A percentile compares a stretch with the other conserved stretches of the same genome.
These are phyloP conservation scores for Penicillium sp. DNA, from an alignment of 2,329 filamentous ascomycete species.

Conservation along the genomic window DNA sequence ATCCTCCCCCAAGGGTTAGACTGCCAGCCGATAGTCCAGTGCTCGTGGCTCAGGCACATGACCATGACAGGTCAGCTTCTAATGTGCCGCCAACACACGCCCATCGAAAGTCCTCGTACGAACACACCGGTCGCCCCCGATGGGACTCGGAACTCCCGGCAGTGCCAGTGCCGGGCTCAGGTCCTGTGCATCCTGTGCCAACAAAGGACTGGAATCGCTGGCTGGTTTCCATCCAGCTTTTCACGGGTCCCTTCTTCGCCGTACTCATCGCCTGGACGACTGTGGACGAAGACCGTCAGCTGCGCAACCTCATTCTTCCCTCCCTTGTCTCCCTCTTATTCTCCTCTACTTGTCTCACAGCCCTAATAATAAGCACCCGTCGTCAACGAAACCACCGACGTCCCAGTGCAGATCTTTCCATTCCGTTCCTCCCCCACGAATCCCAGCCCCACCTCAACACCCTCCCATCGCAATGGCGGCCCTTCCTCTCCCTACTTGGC, in stretches of 20 bases:
- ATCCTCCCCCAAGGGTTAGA: constrained; percentile 29
- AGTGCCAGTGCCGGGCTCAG: constrained; percentile 22
- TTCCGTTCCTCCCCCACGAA: background rate
- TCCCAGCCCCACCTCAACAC: constrained; percentile 39
- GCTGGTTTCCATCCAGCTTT: constrained; percentile 81
- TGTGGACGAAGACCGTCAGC: constrained; percentile 58
- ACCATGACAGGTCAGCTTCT: constrained; percentile 2
- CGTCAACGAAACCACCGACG: constrained; percentile 39
- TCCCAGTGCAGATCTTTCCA: background rate
- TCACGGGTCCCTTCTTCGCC: constrained; percentile 83
- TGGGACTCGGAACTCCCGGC: constrained; percentile 45
- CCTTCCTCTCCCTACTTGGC: constrained; percentile 79
- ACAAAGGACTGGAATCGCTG: constrained; percentile 79
- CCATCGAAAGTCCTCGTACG: constrained; percentile 21
- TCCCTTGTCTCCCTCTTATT: constrained; percentile 64
- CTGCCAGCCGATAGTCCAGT: constrained; percentile 41
- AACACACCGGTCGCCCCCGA: constrained; percentile 23
- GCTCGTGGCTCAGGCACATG: constrained; percentile 24
- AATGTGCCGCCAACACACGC: constrained; percentile 11
- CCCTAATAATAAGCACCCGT: constrained; percentile 67
- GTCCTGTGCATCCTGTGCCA: background rate
- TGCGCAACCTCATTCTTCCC: constrained; percentile 56
- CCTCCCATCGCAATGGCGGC: constrained; percentile 70
- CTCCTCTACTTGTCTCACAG: constrained; percentile 65
- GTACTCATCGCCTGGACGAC: constrained; percentile 65